Conservation (phyloP, 1,139 yeast genomes). For the Suhomyces bolitotheri region DNA sequence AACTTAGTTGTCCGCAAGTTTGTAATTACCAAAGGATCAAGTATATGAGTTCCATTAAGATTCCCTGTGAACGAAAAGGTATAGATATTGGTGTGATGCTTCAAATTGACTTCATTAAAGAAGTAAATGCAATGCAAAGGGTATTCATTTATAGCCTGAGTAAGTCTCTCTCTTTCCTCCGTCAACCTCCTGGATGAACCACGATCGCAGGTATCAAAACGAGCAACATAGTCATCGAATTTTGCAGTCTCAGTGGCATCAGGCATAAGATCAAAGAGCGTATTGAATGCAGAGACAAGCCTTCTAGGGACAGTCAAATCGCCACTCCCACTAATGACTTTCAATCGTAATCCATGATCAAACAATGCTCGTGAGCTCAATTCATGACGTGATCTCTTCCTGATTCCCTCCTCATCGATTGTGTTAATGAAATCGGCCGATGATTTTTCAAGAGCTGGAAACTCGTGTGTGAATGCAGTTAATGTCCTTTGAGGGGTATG, state of each 20-base stretch:
- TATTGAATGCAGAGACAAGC: neutral
- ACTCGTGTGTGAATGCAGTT: conserved; percentile 3
- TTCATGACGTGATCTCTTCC: conserved; percentile 5
- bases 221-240: neutral
- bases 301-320: neutral
- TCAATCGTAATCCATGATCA: neutral
- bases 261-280: conserved; percentile 1
- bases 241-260: neutral
- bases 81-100: conserved; percentile 11
- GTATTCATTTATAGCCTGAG: conserved; percentile 1
- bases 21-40: conserved; percentile 17
- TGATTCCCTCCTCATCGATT: conserved; percentile 8
- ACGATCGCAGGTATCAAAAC: conserved; percentile 1
- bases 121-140: conserved; percentile 13
- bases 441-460: conserved; percentile 1
- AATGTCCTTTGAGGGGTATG: conserved; percentile 8
- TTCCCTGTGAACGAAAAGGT: conserved; percentile 17
- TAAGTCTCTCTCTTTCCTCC: conserved; percentile 9
- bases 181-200: conserved; percentile 1
- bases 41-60: conserved; percentile 13
- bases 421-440: conserved; percentile 7
- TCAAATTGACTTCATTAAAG: conserved; percentile 21
- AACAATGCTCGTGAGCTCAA: neutral
- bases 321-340: neutral
- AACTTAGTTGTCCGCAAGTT: conserved; percentile 11